Percentiles rank a stretch among this genome's conserved stretches.
Evolutionary conservation across 805 yeast species (phyloP).

Genomic region (Ogataea methylovora): DNA sequence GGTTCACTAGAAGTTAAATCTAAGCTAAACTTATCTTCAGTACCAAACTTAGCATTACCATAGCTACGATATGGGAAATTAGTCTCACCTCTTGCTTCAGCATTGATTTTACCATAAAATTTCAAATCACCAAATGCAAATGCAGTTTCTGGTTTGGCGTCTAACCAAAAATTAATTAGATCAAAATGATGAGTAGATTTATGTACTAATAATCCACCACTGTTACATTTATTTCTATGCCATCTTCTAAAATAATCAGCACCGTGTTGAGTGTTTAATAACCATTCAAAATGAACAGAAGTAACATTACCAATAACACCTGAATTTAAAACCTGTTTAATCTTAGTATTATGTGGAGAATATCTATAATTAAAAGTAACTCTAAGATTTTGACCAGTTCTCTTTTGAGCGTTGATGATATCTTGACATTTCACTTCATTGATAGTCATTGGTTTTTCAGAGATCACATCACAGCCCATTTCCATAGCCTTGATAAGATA

Average conservation of each 20-base stretch:
- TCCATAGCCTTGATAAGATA: conserved; percentile 3
- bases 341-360: conserved; percentile 3
- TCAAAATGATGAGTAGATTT: conserved; percentile 4
- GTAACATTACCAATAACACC: conserved; percentile 2
- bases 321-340: conserved; percentile 2
- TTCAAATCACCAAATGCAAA: conserved; percentile 4
- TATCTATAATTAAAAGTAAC: conserved; percentile 3
- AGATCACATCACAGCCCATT: conserved; percentile 3
- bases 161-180: conserved; percentile 2
- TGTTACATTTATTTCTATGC: conserved; percentile 3
- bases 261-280: conserved; percentile 4
- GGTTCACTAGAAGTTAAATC: conserved; percentile 1
- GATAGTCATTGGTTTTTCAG: conserved; percentile 3
- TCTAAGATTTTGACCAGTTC: conserved; percentile 3
- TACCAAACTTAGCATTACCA: neutral
- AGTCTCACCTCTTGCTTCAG: conserved; percentile 2
- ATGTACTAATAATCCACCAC: conserved; percentile 3
- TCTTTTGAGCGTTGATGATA: conserved; percentile 1
- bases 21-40: conserved; percentile 2
- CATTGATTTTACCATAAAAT: conserved; percentile 3
- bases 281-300: conserved; percentile 3
- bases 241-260: conserved; percentile 5
- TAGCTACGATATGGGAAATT: conserved; percentile 1
- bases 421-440: conserved; percentile 2
- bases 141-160: conserved; percentile 3